Evolutionary conservation across 73 alveolate species (phyloP).

Genomic region (Tetrahymena thermophila): DNA sequence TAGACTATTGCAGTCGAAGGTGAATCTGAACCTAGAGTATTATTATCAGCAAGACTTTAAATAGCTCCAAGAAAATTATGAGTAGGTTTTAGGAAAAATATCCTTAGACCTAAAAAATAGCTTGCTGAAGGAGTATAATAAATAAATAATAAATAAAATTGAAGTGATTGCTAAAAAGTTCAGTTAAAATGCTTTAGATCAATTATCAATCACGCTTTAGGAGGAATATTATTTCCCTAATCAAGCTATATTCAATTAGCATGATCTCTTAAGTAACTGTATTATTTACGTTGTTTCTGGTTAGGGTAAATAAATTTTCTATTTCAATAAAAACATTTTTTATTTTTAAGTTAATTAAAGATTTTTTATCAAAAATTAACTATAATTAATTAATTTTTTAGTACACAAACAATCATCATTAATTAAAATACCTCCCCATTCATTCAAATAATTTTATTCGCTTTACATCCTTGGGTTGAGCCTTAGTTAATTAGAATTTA

Average conservation of each 20-base stretch:
- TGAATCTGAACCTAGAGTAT: background rate
- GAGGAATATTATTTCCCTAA: background rate
- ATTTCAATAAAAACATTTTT: too few relatives aligned
- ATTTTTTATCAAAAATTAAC: too few relatives aligned
- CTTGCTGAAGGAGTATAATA: background rate
- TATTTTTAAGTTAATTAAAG: too few relatives aligned
- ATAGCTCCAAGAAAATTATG: background rate
- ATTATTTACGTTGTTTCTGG: background rate
- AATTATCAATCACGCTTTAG: background rate
- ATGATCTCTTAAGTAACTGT: background rate
- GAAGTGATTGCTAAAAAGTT: background rate
- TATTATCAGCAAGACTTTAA: background rate
- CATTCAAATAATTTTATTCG: too few relatives aligned
- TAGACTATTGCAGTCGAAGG: background rate
- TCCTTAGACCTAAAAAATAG: background rate
- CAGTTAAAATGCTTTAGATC: background rate
- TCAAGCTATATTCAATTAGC: background rate
- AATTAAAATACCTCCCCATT: too few relatives aligned
- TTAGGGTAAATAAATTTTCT: background rate
- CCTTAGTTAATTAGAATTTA: too few relatives aligned
- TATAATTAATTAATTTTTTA: too few relatives aligned
- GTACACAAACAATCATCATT: too few relatives aligned
- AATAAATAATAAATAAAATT: too few relatives aligned
- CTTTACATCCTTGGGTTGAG: too few relatives aligned
- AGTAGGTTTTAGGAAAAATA: background rate